Evolutionary conservation across 2,329 filamentous ascomycete species (phyloP).

Genomic region (Colletotrichum phormii): DNA sequence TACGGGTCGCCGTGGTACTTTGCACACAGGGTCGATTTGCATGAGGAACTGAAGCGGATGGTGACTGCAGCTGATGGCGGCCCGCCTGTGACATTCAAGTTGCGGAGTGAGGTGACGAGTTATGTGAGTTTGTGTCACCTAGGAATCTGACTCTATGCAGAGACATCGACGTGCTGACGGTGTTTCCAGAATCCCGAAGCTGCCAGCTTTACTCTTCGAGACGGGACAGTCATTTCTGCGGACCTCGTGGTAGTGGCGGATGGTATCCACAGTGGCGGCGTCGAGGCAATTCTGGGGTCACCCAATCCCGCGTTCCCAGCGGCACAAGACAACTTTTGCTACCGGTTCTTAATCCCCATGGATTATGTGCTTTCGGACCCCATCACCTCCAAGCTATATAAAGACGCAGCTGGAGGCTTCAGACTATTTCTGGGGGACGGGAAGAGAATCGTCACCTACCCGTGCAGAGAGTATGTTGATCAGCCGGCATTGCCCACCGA

Average conservation of each 20-base stretch:
- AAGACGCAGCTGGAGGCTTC: constrained; percentile 35
- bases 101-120: constrained; percentile 40
- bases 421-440: constrained; percentile 32
- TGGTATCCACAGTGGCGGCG: constrained; percentile 52
- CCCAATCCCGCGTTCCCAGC: constrained; percentile 43
- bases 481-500: neutral
- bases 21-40: constrained; percentile 54
- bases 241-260: constrained; percentile 60
- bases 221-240: constrained; percentile 42
- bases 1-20: constrained; percentile 43
- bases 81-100: constrained; percentile 40
- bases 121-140: constrained; percentile 41
- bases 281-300: constrained; percentile 44
- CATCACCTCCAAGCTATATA: constrained; percentile 39
- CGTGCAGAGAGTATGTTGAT: constrained; percentile 45
- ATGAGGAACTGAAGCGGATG: constrained; percentile 48
- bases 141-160: neutral
- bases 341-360: constrained; percentile 51
- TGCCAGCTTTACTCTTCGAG: constrained; percentile 44
- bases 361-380: constrained; percentile 42
- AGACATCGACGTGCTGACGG: neutral
- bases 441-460: constrained; percentile 47
- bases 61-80: constrained; percentile 45
- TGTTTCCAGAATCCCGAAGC: constrained; percentile 38
- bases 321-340: constrained; percentile 47